phyloP scores from a whole-genome alignment of 805 yeast genomes.

The Kodamaea sagamina region DNA sequence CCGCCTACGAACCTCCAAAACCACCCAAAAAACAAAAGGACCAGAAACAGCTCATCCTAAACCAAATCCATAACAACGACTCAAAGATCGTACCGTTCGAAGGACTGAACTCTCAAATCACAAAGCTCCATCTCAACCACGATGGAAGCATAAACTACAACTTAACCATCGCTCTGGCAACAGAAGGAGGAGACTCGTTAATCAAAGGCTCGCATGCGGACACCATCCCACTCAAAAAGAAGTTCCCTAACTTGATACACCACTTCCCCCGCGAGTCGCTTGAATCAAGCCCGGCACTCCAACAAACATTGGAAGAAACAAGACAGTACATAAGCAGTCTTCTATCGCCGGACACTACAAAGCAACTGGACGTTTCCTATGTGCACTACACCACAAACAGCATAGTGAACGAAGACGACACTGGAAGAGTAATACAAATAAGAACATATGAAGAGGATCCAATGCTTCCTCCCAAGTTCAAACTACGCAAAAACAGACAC shows the following conservation, averaged over 20 bases:
- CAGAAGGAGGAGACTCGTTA: slow-evolving; percentile 17
- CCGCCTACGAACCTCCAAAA: slow-evolving; percentile 19
- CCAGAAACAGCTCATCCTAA: not conserved
- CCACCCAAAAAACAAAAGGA: slow-evolving; percentile 1
- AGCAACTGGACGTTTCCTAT: slow-evolving; percentile 29
- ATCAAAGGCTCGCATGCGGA: slow-evolving; percentile 55
- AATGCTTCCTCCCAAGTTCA: slow-evolving; percentile 77
- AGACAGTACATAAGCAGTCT: slow-evolving; percentile 54
- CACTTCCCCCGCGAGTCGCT: slow-evolving; percentile 41
- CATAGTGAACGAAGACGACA: slow-evolving; percentile 13
- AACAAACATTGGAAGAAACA: slow-evolving; percentile 55
- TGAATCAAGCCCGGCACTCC: slow-evolving; percentile 43
- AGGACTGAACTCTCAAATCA: slow-evolving; percentile 11
- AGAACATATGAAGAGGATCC: slow-evolving; percentile 77
- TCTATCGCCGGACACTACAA: slow-evolving; percentile 26
- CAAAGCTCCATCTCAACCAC: slow-evolving; percentile 26
- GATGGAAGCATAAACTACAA: slow-evolving; percentile 33
- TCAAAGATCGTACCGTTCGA: not conserved
- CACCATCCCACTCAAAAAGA: slow-evolving; percentile 57
- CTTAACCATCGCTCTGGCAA: slow-evolving; percentile 25
- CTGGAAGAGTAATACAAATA: slow-evolving; percentile 55
- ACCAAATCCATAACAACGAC: not conserved
- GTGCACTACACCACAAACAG: slow-evolving; percentile 23
- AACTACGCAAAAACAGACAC: slow-evolving; percentile 70
- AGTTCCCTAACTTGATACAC: slow-evolving; percentile 40